These are phyloP conservation scores for Scheffersomyces segobiensis DNA, from an alignment of 1,139 yeast species.

Conservation along the genomic window DNA sequence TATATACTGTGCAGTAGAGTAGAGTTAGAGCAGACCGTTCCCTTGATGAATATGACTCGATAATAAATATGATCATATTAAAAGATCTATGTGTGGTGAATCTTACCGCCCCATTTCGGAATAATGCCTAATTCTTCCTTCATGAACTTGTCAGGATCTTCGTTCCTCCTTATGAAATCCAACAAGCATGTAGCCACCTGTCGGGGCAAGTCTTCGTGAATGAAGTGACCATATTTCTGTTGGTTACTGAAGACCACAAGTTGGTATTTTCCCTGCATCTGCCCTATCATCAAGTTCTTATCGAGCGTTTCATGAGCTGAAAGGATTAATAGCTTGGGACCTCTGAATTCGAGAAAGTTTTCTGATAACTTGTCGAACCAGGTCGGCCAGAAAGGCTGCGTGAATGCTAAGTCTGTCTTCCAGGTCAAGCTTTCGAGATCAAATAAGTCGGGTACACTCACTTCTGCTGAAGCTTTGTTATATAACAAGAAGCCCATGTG, in stretches of 20 bases:
- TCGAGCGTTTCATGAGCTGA: slow-evolving; percentile 92
- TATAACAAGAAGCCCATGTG: slow-evolving; percentile 61
- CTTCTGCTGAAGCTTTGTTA: slow-evolving; percentile 61
- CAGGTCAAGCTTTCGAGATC: slow-evolving; percentile 39
- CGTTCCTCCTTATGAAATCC: slow-evolving; percentile 51
- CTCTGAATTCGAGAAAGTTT: slow-evolving; percentile 51
- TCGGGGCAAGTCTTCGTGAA: slow-evolving; percentile 85
- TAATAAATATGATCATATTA: too few species aligned
- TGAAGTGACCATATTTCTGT: slow-evolving; percentile 75
- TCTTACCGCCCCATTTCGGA: slow-evolving; percentile 56
- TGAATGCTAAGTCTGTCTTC: slow-evolving; percentile 61
- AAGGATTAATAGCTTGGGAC: slow-evolving; percentile 73
- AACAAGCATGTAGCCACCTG: slow-evolving; percentile 60
- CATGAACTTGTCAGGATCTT: slow-evolving; percentile 36
- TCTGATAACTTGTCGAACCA: slow-evolving; percentile 82
- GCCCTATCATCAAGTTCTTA: slow-evolving; percentile 83
- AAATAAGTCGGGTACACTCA: slow-evolving; percentile 75
- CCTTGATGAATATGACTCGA: not conserved
- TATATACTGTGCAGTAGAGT: not conserved
- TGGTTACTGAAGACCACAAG: slow-evolving; percentile 70
- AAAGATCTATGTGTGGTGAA: slow-evolving; percentile 20
- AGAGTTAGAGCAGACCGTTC: not conserved
- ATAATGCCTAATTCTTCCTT: slow-evolving; percentile 40
- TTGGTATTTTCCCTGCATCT: slow-evolving; percentile 96
- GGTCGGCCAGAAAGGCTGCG: slow-evolving; percentile 70